phyloP scores from a whole-genome alignment of 177 flowering plant species.

The Vitis hybrid region DNA sequence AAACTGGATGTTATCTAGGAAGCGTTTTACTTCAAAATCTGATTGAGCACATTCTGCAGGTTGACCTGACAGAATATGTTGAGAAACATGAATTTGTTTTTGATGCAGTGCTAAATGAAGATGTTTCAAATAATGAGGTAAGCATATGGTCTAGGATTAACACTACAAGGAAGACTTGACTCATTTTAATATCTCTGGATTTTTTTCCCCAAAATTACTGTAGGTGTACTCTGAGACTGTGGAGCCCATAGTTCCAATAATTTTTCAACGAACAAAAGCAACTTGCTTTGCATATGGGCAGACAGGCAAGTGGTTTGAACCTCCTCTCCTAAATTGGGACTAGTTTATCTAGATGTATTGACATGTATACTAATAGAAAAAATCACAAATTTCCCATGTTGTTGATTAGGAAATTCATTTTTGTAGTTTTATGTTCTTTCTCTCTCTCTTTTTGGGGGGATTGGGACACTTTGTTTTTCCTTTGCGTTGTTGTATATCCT shows the following conservation, averaged over 20 bases:
- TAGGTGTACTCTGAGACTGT: conserved; percentile 58
- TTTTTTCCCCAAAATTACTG: neutral
- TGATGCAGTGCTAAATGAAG: conserved; percentile 90
- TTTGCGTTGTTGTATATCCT: no score
- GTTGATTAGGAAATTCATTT: no score
- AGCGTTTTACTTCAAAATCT: neutral
- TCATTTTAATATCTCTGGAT: neutral
- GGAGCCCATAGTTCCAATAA: conserved; percentile 54
- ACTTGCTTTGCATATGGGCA: conserved; percentile 67
- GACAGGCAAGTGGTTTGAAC: conserved; percentile 36
- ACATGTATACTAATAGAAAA: neutral
- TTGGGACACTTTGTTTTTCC: no score
- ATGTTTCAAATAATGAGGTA: conserved; percentile 94
- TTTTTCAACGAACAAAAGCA: conserved; percentile 54
- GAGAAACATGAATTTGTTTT: conserved; percentile 94
- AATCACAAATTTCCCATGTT: no score
- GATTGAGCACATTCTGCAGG: conserved; percentile 43
- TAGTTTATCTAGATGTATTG: neutral
- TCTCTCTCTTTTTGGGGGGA: no score
- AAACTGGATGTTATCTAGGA: neutral
- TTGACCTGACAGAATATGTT: conserved; percentile 83
- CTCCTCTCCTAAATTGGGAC: neutral
- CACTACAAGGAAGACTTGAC: neutral
- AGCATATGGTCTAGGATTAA: conserved; percentile 16
- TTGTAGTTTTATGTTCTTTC: no score